Evolutionary conservation across 2,329 filamentous ascomycete genomes (phyloP).

Genomic region (Neopestalotiopsis rosae): DNA sequence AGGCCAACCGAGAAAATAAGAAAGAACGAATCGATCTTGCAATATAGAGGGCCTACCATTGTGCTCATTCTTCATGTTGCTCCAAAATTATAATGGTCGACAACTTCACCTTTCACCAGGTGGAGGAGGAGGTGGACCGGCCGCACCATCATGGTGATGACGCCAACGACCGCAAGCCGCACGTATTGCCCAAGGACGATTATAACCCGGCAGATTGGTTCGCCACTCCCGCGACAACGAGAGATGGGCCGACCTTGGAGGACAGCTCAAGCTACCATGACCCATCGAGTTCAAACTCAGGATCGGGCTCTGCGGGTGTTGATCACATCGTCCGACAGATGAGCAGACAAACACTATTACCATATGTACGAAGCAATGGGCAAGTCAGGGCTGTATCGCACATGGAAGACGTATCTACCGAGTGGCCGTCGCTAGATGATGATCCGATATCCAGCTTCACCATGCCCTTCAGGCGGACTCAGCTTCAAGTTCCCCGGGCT

Average conservation of each 20-base stretch:
- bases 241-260: slow-evolving; percentile 8
- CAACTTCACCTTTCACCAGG: slow-evolving; percentile 29
- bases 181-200: slow-evolving; percentile 22
- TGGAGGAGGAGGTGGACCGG: slow-evolving; percentile 29
- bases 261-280: neutral
- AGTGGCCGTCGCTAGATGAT: neutral
- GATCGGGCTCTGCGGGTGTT: slow-evolving; percentile 12
- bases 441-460: neutral
- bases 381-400: neutral
- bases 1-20: no score
- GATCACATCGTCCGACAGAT: slow-evolving; percentile 27
- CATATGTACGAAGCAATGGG: slow-evolving; percentile 9
- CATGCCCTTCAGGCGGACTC: neutral
- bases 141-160: slow-evolving; percentile 17
- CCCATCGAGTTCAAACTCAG: neutral
- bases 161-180: slow-evolving; percentile 26
- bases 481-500: neutral
- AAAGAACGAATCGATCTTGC: no score
- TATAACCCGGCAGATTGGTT: slow-evolving; percentile 11
- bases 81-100: slow-evolving; percentile 28
- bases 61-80: neutral
- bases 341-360: slow-evolving; percentile 28
- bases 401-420: slow-evolving; percentile 3
- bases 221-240: neutral
- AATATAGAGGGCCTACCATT: neutral